Conservation (phyloP, 2,329 filamentous ascomycete genomes). For the Balansia obtecta region DNA sequence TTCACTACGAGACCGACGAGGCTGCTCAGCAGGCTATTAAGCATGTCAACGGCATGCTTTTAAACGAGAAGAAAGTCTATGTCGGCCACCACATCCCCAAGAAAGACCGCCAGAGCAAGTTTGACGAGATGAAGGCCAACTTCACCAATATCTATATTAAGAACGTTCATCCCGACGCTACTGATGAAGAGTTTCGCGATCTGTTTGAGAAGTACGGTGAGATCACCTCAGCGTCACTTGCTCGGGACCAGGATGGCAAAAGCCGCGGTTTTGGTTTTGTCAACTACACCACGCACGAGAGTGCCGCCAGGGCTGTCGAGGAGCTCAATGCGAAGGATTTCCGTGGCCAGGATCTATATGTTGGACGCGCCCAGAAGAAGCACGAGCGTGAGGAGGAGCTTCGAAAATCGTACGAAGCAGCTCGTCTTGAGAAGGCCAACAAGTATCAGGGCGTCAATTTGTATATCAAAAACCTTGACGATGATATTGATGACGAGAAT, state of each 20-base stretch:
- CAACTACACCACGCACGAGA: slow-evolving; percentile 88
- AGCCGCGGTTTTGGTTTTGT: slow-evolving; percentile 93
- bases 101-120: slow-evolving; percentile 99
- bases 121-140: slow-evolving; percentile 99
- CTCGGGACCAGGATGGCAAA: slow-evolving; percentile 80
- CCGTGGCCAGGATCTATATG: slow-evolving; percentile 90
- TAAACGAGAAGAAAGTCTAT: slow-evolving; percentile 99
- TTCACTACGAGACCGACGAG: slow-evolving; percentile 99
- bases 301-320: slow-evolving; percentile 75
- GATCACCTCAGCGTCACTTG: slow-evolving; percentile 90
- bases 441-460: slow-evolving; percentile 99
- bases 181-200: slow-evolving; percentile 87
- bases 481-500: slow-evolving; percentile 96
- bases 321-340: slow-evolving; percentile 86
- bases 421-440: slow-evolving; percentile 92
- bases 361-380: slow-evolving; percentile 99
- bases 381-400: slow-evolving; percentile 99
- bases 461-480: slow-evolving; percentile 98
- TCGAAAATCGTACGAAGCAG: slow-evolving; percentile 96
- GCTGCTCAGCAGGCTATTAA: slow-evolving; percentile 95
- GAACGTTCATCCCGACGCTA: slow-evolving; percentile 78
- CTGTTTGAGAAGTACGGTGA: slow-evolving; percentile 88
- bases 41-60: slow-evolving; percentile 97
- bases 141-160: slow-evolving; percentile 99
- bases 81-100: slow-evolving; percentile 99